Evolutionary conservation across 768 basidiomycete genomes (phyloP).

Genomic region (Boletus eberwhitei): DNA sequence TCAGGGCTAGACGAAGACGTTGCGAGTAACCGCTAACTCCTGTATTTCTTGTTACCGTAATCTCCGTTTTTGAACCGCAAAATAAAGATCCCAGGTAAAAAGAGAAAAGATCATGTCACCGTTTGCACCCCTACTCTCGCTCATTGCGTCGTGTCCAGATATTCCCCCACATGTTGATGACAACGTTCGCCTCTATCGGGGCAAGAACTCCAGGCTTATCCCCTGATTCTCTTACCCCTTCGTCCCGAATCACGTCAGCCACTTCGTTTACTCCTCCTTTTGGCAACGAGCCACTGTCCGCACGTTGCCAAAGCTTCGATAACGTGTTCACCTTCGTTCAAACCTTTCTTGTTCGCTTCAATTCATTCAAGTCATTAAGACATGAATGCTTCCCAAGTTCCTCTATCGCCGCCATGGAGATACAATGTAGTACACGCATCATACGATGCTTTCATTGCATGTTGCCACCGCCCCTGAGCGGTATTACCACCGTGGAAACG

Average conservation of each 20-base stretch:
- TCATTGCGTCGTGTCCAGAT: conserved; percentile 1
- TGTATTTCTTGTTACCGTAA: conserved; percentile 30
- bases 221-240: conserved; percentile 3
- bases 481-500: conserved; percentile 22
- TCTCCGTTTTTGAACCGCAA: conserved; percentile 28
- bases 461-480: conserved; percentile 26
- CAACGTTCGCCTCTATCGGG: conserved; percentile 2
- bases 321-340: conserved; percentile 12
- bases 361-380: conserved; percentile 9
- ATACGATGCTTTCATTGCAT: conserved; percentile 13
- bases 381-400: conserved; percentile 15
- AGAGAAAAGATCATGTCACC: conserved; percentile 9
- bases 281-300: background rate
- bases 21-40: conserved; percentile 26
- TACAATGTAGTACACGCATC: conserved; percentile 8
- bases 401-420: conserved; percentile 28
- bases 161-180: conserved; percentile 13
- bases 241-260: conserved; percentile 6
- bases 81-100: conserved; percentile 14
- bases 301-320: conserved; percentile 10
- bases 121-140: conserved; percentile 4
- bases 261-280: conserved; percentile 2
- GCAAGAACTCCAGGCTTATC: background rate
- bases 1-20: conserved; percentile 27
- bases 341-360: conserved; percentile 9